These are phyloP conservation scores for Pyrenopolyporus hunteri DNA, from an alignment of 495 filamentous ascomycete species.

Conservation along the genomic window DNA sequence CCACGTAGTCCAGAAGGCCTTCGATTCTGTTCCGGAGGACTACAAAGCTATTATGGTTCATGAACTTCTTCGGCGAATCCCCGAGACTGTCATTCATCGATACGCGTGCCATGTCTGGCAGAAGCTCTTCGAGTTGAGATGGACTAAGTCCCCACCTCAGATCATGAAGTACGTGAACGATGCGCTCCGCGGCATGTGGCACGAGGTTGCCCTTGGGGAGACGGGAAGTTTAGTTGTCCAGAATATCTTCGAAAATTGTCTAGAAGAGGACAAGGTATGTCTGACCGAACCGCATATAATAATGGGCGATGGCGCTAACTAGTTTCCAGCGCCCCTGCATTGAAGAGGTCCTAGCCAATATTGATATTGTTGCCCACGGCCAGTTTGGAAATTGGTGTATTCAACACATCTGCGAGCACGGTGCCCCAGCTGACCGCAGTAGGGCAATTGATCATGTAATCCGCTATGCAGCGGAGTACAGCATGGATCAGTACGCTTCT, in stretches of 20 bases:
- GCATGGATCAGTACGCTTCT: conserved; percentile 98
- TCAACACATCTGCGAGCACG: conserved; percentile 98
- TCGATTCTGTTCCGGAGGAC: conserved; percentile 95
- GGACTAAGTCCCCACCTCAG: conserved; percentile 92
- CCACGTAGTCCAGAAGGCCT: conserved; percentile 97
- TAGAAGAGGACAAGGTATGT: conserved; percentile 95
- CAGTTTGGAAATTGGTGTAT: conserved; percentile 99
- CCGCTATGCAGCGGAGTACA: conserved; percentile 90
- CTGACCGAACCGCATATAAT: not conserved
- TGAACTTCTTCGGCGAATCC: conserved; percentile 91
- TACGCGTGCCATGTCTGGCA: conserved; percentile 99
- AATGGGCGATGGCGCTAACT: conserved; percentile 45
- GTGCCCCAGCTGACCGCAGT: conserved; percentile 86
- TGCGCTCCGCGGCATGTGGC: conserved; percentile 95
- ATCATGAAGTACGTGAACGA: conserved; percentile 99
- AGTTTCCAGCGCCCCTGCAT: conserved; percentile 82
- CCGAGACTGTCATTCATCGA: conserved; percentile 96
- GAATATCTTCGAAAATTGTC: conserved; percentile 99
- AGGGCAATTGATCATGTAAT: conserved; percentile 95
- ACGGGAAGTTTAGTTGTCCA: conserved; percentile 97
- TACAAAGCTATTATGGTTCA: conserved; percentile 99
- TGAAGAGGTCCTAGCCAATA: conserved; percentile 90
- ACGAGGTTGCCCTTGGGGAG: conserved; percentile 95
- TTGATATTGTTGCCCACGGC: conserved; percentile 95
- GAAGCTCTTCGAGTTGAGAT: conserved; percentile 98